Evolutionary conservation across 1,284 basidiomycete species (phyloP).

Genomic region (Stereum hirsutum): DNA sequence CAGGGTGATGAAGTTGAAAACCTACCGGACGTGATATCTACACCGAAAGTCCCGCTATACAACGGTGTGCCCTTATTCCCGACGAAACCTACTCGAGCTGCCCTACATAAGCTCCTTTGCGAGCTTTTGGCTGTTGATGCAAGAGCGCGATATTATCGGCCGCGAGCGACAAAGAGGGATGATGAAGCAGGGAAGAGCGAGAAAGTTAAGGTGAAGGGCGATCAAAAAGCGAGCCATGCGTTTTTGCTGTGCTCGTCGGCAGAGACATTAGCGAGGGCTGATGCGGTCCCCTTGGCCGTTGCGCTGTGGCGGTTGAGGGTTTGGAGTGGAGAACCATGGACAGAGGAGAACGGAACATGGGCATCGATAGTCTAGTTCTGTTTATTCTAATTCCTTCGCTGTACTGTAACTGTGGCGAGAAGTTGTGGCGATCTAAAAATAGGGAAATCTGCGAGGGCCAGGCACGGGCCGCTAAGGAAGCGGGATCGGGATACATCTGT

Average conservation of each 20-base stretch:
- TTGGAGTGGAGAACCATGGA: conserved; percentile 49
- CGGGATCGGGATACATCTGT: no score
- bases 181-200: no score
- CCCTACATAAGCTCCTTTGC: conserved; percentile 38
- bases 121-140: conserved; percentile 41
- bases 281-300: conserved; percentile 51
- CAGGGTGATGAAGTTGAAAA: conserved; percentile 12
- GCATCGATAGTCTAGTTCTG: conserved; percentile 6
- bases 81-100: conserved; percentile 43
- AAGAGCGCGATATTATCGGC: conserved; percentile 16
- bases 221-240: conserved; percentile 52
- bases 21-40: conserved; percentile 25
- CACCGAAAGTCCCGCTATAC: conserved; percentile 50
- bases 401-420: no score
- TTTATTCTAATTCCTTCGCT: no score
- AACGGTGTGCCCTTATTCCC: conserved; percentile 59
- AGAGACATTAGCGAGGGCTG: conserved; percentile 38
- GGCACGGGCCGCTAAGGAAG: no score
- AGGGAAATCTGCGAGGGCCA: no score
- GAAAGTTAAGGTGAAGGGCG: no score
- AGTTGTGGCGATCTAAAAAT: no score
- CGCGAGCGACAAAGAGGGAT: neutral
- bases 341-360: conserved; percentile 12
- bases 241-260: conserved; percentile 52
- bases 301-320: conserved; percentile 70